phyloP scores from a whole-genome alignment of 2,329 filamentous ascomycete species.

The Huntiella omanensis region DNA sequence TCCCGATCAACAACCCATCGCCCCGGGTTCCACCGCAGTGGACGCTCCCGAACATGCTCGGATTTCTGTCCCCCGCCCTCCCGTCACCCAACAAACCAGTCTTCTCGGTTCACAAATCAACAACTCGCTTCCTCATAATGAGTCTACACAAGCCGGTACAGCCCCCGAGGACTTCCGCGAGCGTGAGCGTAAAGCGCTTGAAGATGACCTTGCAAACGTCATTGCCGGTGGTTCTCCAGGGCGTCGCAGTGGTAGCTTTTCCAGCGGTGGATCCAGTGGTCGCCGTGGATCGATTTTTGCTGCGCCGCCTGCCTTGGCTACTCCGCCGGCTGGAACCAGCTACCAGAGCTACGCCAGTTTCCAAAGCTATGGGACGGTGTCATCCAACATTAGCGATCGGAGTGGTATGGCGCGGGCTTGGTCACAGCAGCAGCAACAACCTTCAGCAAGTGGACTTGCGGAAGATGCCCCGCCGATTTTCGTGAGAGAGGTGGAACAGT shows the following conservation, averaged over 20 bases:
- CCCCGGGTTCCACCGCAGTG: conserved; percentile 12
- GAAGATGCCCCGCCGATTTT: conserved; percentile 51
- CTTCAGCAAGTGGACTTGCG: conserved; percentile 17
- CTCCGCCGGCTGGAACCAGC: conserved; percentile 45
- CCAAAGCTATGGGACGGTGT: conserved; percentile 34
- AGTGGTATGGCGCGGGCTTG: conserved; percentile 11
- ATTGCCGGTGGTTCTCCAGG: background rate
- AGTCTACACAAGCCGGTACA: background rate
- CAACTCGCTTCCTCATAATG: conserved; percentile 15
- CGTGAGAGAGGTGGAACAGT: conserved; percentile 78
- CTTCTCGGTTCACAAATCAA: conserved; percentile 35
- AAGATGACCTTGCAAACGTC: conserved; percentile 21
- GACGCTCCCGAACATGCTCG: conserved; percentile 9
- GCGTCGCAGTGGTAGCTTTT: conserved; percentile 6
- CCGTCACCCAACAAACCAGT: conserved; percentile 16
- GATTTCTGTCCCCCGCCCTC: conserved; percentile 11
- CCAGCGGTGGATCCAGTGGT: conserved; percentile 13
- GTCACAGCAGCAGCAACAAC: conserved; percentile 16
- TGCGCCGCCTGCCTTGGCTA: conserved; percentile 40
- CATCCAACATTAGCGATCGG: conserved; percentile 6
- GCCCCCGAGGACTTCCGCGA: conserved; percentile 20
- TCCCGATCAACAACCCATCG: conserved; percentile 32
- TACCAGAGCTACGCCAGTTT: conserved; percentile 40
- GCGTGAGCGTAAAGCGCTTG: conserved; percentile 29
- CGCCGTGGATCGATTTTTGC: conserved; percentile 34